Conservation (phyloP, 2,329 filamentous ascomycete genomes). For the Venturia effusa region DNA sequence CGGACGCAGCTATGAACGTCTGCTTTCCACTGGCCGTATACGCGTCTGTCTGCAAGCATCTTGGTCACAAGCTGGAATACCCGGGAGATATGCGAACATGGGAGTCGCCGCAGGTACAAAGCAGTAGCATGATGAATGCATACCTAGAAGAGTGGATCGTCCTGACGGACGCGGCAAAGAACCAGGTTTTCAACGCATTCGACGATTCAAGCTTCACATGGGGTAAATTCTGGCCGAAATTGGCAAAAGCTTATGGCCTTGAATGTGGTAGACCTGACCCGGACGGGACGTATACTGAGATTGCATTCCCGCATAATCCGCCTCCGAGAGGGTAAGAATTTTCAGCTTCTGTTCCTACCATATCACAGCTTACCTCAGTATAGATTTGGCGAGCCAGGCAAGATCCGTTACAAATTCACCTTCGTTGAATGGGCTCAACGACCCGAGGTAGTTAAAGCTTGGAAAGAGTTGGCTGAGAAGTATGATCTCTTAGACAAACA, state of each 20-base stretch:
- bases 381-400: constrained; percentile 34
- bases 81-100: constrained; percentile 34
- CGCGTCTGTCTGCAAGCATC: constrained; percentile 35
- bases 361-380: neutral
- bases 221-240: constrained; percentile 37
- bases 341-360: neutral
- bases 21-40: constrained; percentile 39
- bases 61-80: constrained; percentile 32
- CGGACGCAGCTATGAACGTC: constrained; percentile 40
- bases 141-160: constrained; percentile 42
- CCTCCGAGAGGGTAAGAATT: constrained; percentile 20
- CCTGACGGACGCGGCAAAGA: constrained; percentile 28
- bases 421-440: constrained; percentile 36
- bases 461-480: constrained; percentile 33
- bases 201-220: constrained; percentile 37
- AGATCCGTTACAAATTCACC: constrained; percentile 29
- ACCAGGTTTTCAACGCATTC: constrained; percentile 39
- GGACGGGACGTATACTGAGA: constrained; percentile 15
- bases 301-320: constrained; percentile 20
- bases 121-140: constrained; percentile 36
- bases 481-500: constrained; percentile 31
- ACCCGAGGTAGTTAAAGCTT: constrained; percentile 33
- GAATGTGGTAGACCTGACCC: constrained; percentile 24
- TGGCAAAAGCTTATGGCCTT: constrained; percentile 29
- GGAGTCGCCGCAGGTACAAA: constrained; percentile 32